Conservation (phyloP, 1,284 basidiomycete genomes). For the Mycena citricolor region DNA sequence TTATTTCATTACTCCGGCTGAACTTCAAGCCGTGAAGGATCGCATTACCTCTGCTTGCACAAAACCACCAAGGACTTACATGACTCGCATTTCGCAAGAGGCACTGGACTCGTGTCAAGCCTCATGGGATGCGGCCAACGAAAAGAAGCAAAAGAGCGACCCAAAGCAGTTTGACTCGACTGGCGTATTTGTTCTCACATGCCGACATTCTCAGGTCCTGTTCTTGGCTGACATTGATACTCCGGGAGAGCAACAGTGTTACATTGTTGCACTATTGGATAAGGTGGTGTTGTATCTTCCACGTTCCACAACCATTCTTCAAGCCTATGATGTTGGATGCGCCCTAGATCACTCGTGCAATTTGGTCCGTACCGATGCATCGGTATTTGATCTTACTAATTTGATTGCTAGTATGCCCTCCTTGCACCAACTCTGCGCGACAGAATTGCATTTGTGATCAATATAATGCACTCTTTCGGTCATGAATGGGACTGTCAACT, state of each 20-base stretch:
- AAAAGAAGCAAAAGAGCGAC: conserved; percentile 30
- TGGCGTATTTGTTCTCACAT: conserved; percentile 35
- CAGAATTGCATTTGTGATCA: conserved; percentile 33
- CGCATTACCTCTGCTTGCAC: no score
- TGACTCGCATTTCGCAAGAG: conserved; percentile 30
- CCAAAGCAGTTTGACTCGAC: conserved; percentile 30
- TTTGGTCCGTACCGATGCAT: conserved; percentile 26
- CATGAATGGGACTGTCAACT: conserved; percentile 44
- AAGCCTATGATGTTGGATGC: conserved; percentile 42
- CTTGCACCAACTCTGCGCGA: conserved; percentile 23
- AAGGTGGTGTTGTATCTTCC: conserved; percentile 32
- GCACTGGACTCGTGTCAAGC: conserved; percentile 36
- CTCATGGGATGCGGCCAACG: conserved; percentile 35
- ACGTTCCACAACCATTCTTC: conserved; percentile 29
- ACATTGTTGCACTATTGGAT: conserved; percentile 34
- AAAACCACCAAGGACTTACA: no score
- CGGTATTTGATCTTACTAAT: background rate
- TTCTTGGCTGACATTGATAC: conserved; percentile 41
- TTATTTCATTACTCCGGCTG: background rate
- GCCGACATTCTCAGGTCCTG: conserved; percentile 38
- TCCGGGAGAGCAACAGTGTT: conserved; percentile 43
- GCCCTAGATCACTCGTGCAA: conserved; percentile 34
- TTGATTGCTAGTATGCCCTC: conserved; percentile 31
- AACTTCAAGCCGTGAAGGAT: conserved; percentile 23
- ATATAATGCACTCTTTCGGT: conserved; percentile 41